Base-by-base conservation (phyloP, 352 stramenopile species). In the Hyaloperonospora brassicae region DNA sequence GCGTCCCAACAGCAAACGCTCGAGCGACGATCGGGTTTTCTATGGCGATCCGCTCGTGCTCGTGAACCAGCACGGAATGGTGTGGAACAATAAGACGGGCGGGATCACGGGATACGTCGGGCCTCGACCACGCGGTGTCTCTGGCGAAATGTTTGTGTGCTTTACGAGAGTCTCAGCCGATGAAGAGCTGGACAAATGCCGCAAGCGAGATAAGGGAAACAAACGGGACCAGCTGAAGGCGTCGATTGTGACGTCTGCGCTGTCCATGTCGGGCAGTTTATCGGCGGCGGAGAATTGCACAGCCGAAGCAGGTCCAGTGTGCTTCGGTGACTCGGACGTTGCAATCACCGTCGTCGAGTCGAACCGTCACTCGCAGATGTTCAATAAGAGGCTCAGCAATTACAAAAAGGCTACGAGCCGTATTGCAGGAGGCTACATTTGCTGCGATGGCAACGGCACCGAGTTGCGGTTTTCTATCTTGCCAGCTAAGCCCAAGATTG, bases 71-170 rank as follows among this genome's bases (percentile, higher is more conserved):
- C 72, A 87, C 52, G 76, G 76, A 17, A 72, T 88, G 68, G 83
- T 91, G 31, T 93, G 80, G 83, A 93, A 93, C 71, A 93, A 93
- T 62, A 93, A 93, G 66, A 93, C 83, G 7, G 80, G 83, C 45
- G 83, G 83, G 30, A 91, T 93, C 63, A 93, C 83, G 39, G 83
- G 83, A 23, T 93, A 93, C 56, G 66, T 93, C 9, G 83, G 83
- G 0, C 83, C 83, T 13, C 68, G 83, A 21, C 65, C 78, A 22
- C 80, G 83, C 24, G 66, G 79, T 39, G 81, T 84, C 7, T 39
- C 73, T 1, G 83, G 83, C 7, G 83, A 93, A 51, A 91, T 93
- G 66, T 89, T 70, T 39, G 83, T 93, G 14, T 61, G 72, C 39
- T 91, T 93, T 45, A 75, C 68, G 1, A 66, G 64, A 22, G 24